A percentile compares a stretch with the other conserved stretches of the same genome.
Conservation (phyloP, 192 early-diverging fungal species). For the Entophlyctis luteolus region DNA sequence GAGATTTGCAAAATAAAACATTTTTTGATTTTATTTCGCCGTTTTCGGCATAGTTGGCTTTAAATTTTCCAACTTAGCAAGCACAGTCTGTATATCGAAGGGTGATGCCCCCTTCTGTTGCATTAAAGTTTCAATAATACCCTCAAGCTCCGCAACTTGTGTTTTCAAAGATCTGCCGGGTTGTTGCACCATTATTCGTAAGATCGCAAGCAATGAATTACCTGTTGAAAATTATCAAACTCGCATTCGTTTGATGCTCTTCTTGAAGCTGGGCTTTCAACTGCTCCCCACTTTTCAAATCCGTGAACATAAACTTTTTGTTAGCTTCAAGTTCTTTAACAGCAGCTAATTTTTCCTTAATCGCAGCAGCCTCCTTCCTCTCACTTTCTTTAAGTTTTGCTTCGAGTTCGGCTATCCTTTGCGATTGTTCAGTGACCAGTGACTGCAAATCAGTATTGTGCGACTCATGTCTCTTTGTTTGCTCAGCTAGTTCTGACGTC, state of each 20-base stretch:
- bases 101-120: slow-evolving; percentile 11
- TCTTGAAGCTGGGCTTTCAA: slow-evolving; percentile 28
- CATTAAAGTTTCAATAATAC: slow-evolving; percentile 20
- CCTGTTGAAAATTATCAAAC: slow-evolving; percentile 31
- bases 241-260: slow-evolving; percentile 30
- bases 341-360: slow-evolving; percentile 5
- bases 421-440: slow-evolving; percentile 12
- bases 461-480: neutral
- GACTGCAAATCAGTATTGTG: neutral
- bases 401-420: slow-evolving; percentile 25
- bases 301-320: slow-evolving; percentile 28
- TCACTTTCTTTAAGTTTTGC: slow-evolving; percentile 15
- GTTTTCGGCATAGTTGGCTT: slow-evolving; percentile 18
- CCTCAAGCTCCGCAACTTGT: slow-evolving; percentile 26
- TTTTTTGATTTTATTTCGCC: neutral
- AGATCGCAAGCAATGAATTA: neutral
- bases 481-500: neutral
- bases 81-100: slow-evolving; percentile 1
- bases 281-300: slow-evolving; percentile 22
- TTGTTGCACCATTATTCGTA: neutral
- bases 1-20: slow-evolving; percentile 31
- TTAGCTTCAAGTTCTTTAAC: slow-evolving; percentile 20
- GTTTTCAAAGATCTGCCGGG: slow-evolving; percentile 15
- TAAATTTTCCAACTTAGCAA: slow-evolving; percentile 16
- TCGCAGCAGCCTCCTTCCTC: neutral